Percentiles rank a stretch among this genome's conserved stretches.
These are phyloP conservation scores for Aegilops sharonensis DNA, from an alignment of 176 grass and related monocot species.

Conservation along the genomic window DNA sequence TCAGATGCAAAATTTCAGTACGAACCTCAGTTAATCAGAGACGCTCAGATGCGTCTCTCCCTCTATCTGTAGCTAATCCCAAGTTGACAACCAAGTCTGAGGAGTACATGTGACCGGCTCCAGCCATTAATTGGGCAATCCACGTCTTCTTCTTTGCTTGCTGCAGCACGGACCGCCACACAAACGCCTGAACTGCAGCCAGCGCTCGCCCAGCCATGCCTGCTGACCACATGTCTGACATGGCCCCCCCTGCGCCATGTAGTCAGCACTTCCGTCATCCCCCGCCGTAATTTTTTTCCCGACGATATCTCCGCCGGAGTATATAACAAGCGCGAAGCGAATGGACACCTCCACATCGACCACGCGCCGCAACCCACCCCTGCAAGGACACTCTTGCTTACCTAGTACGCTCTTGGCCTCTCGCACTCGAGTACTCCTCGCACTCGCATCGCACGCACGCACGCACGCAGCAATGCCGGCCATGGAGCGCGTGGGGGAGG, in stretches of 20 bases:
- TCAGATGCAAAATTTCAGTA: no score
- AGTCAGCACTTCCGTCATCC: conserved; percentile 34
- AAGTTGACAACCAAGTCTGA: no score
- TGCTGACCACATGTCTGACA: not conserved
- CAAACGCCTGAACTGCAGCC: not conserved
- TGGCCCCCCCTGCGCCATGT: not conserved
- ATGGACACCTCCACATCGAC: not conserved
- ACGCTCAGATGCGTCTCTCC: no score
- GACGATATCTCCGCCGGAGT: not conserved
- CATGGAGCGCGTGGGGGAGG: conserved; percentile 7
- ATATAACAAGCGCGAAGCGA: not conserved
- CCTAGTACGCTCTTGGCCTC: not conserved
- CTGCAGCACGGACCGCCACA: not conserved
- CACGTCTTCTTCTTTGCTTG: not conserved
- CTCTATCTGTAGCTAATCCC: no score
- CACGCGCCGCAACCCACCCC: not conserved
- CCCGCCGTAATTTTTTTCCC: not conserved
- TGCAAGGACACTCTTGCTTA: not conserved
- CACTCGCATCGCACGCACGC: no score
- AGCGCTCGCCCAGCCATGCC: not conserved
- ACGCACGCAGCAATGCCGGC: conserved; percentile 1
- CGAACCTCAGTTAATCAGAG: no score
- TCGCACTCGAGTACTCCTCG: not conserved
- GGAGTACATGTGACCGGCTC: not conserved
- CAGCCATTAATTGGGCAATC: not conserved